Evolutionary conservation across 305 asterid species (phyloP).

Genomic region (Fraxinus velutina): DNA sequence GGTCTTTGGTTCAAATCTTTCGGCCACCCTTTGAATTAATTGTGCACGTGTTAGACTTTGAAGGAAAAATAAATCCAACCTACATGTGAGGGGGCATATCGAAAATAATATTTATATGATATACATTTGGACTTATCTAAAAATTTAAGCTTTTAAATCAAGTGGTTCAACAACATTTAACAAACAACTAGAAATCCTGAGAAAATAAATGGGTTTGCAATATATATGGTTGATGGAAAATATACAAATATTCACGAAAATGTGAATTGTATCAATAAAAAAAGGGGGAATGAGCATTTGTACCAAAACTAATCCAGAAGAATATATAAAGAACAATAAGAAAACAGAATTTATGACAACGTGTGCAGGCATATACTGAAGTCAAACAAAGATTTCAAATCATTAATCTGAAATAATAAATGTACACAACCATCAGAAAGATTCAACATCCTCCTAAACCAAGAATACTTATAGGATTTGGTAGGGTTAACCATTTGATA

Average conservation of each 20-base stretch:
- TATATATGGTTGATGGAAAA: constrained; percentile 11
- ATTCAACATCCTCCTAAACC: not conserved
- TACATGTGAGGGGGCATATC: not conserved
- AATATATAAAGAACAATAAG: not conserved
- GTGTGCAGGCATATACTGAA: not conserved
- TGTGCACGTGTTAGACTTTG: not conserved
- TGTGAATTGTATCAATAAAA: not conserved
- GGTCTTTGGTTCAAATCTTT: not conserved
- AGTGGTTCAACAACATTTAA: not conserved
- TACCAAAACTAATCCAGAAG: not conserved
- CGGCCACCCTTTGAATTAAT: not conserved
- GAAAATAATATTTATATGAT: not conserved
- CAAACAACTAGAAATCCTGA: constrained; percentile 3
- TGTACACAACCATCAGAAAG: not conserved
- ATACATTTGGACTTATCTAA: not conserved
- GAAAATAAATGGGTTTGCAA: constrained; percentile 8
- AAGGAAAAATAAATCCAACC: not conserved
- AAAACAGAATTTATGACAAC: not conserved
- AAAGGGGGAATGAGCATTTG: not conserved
- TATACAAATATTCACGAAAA: not conserved
- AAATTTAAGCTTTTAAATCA: not conserved
- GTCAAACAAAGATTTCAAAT: not conserved
- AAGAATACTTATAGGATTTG: not conserved
- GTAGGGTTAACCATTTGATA: not conserved
- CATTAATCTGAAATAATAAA: not conserved